Evolutionary conservation across 345 rosid species (phyloP).

Genomic region (Populus tremula): DNA sequence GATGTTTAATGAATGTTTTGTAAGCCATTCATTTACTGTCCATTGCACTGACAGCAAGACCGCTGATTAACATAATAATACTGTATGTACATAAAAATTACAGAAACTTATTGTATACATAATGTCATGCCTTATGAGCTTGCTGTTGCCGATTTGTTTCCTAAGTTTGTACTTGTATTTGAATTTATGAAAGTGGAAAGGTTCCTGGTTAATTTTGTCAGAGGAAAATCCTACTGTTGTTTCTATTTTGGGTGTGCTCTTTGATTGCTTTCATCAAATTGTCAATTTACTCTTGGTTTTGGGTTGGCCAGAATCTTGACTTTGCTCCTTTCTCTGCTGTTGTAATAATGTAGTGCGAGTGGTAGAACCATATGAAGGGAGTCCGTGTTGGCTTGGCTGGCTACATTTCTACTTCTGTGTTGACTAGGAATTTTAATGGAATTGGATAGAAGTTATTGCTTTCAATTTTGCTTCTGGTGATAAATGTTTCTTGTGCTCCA

Average conservation of each 20-base stretch:
- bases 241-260: background rate
- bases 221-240: background rate
- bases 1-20: conserved; percentile 37
- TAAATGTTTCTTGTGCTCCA: background rate
- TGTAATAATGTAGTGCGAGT: background rate
- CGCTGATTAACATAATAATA: background rate
- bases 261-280: background rate
- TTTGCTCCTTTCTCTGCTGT: background rate
- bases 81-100: conserved; percentile 19
- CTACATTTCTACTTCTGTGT: background rate
- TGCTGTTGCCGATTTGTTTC: background rate
- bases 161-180: background rate
- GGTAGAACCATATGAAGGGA: background rate
- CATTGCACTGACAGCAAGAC: background rate
- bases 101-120: background rate
- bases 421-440: background rate
- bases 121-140: background rate
- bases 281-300: background rate
- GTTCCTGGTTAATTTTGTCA: background rate
- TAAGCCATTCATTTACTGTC: background rate
- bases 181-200: background rate
- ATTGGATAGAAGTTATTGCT: too few relatives aligned
- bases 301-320: background rate
- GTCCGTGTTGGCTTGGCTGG: background rate
- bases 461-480: background rate